Conservation (phyloP, 192 early-diverging fungal genomes). For the Backusella tarrabulga region DNA sequence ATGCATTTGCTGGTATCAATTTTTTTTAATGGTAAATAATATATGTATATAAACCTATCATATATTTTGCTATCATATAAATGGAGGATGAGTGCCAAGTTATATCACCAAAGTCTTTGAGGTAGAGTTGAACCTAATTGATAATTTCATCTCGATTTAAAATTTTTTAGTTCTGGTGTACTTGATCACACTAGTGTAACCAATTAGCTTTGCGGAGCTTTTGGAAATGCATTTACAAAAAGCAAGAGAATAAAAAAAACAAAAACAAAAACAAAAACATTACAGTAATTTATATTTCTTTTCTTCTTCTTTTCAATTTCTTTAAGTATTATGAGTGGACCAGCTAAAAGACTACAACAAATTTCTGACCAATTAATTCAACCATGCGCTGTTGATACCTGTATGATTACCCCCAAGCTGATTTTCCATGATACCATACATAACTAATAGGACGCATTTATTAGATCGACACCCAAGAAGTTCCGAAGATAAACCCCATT, state of each 20-base stretch:
- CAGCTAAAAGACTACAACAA: neutral
- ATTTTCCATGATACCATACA: too few relatives aligned
- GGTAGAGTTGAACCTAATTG: neutral
- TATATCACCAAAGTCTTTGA: neutral
- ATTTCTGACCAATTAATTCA: neutral
- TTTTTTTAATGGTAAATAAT: neutral
- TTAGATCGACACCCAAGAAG: constrained; percentile 10
- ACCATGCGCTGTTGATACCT: neutral
- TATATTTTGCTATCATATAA: too few relatives aligned
- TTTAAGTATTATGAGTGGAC: neutral
- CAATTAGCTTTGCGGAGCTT: neutral
- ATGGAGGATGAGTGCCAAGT: neutral
- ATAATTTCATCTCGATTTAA: neutral
- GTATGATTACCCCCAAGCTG: neutral
- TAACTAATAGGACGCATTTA: too few relatives aligned
- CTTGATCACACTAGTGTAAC: neutral
- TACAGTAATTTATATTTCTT: neutral
- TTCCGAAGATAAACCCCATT: constrained; percentile 3
- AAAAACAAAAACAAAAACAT: neutral
- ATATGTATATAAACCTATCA: neutral
- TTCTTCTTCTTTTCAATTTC: neutral
- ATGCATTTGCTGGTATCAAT: neutral
- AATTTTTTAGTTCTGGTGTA: neutral
- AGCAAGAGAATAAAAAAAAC: too few relatives aligned
- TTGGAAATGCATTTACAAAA: neutral